Conservation (phyloP, 106 monocot species). For the Dendrobium nobile region DNA sequence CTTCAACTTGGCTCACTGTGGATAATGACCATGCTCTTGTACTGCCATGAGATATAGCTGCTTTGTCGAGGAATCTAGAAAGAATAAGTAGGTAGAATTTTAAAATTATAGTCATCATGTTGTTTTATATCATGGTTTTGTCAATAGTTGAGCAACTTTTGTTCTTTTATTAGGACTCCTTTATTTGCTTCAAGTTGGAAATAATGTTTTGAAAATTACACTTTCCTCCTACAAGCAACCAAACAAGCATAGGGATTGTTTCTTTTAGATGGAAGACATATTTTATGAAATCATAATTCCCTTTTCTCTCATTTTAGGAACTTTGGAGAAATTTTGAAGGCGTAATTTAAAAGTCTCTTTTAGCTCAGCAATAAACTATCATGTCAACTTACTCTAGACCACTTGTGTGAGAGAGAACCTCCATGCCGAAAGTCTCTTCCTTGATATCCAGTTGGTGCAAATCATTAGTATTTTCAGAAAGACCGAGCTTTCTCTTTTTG, state of each 20-base stretch:
- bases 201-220: too few relatives aligned
- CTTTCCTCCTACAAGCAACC: too few relatives aligned
- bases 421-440: not conserved
- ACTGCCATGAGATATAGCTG: slow-evolving; percentile 25
- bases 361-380: not conserved
- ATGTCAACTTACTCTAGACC: slow-evolving; percentile 16
- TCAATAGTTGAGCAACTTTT: not conserved
- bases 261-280: too few relatives aligned
- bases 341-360: not conserved
- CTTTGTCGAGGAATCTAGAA: slow-evolving; percentile 42
- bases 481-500: slow-evolving; percentile 37
- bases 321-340: too few relatives aligned
- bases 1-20: slow-evolving; percentile 54
- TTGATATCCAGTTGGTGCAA: slow-evolving; percentile 13
- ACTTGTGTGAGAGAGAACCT: slow-evolving; percentile 18
- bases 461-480: slow-evolving; percentile 31
- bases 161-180: not conserved
- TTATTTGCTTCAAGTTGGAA: too few relatives aligned
- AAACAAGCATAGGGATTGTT: too few relatives aligned
- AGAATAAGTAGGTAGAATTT: not conserved
- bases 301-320: too few relatives aligned
- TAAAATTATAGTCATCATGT: too few relatives aligned
- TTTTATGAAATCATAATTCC: too few relatives aligned
- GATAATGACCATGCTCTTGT: slow-evolving; percentile 43
- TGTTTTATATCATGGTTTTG: too few relatives aligned